Evolutionary conservation across 306 rosid genomes (phyloP).

Genomic region (Pterocarpus santalinus): DNA sequence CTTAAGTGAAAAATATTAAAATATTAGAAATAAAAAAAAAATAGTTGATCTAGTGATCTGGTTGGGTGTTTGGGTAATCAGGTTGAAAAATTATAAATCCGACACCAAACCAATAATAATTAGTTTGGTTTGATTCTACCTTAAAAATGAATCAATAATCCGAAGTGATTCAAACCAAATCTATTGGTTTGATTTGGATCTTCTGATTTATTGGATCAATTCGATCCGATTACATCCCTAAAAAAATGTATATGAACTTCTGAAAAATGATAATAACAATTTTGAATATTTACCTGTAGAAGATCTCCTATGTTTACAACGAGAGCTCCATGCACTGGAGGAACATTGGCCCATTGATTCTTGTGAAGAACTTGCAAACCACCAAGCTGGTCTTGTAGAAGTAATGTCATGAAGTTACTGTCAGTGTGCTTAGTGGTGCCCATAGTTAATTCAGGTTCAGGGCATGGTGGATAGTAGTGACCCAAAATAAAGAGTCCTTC

Average conservation of each 20-base stretch:
- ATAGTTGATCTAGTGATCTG: too few relatives aligned
- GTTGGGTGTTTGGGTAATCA: too few relatives aligned
- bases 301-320: constrained; percentile 61
- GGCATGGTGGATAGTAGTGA: constrained; percentile 62
- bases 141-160: too few relatives aligned
- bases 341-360: constrained; percentile 54
- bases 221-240: too few relatives aligned
- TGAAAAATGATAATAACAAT: not conserved
- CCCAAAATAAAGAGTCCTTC: constrained; percentile 48
- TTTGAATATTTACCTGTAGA: constrained; percentile 43
- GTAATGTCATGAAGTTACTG: constrained; percentile 51
- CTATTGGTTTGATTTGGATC: too few relatives aligned
- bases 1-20: too few relatives aligned
- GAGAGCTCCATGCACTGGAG: constrained; percentile 55
- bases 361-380: constrained; percentile 57
- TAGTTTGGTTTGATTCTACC: too few relatives aligned
- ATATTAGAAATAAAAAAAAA: too few relatives aligned
- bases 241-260: not conserved
- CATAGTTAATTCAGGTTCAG: constrained; percentile 60
- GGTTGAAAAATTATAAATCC: too few relatives aligned
- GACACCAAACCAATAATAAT: too few relatives aligned
- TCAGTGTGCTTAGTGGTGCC: constrained; percentile 57
- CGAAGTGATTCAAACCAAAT: too few relatives aligned
- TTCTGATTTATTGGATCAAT: too few relatives aligned
- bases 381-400: constrained; percentile 62